phyloP scores from a whole-genome alignment of 805 yeast species.

The Ogataea degrootiae region DNA sequence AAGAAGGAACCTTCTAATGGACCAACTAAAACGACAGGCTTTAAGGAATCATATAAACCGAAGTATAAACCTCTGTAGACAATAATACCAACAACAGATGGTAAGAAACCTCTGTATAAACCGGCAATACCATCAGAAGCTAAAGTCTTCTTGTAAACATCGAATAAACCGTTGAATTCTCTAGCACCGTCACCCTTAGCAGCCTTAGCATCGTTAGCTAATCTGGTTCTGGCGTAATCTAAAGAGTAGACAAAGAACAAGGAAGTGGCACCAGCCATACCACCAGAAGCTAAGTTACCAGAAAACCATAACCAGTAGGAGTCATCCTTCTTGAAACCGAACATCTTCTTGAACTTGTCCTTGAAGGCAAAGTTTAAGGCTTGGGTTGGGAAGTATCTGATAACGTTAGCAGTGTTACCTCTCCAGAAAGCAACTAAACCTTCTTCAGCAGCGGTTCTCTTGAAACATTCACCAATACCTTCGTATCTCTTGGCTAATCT shows the following conservation, averaged over 20 bases:
- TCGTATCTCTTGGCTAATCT: slow-evolving; percentile 80
- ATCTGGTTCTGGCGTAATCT: slow-evolving; percentile 98
- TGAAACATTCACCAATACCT: slow-evolving; percentile 93
- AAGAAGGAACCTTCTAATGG: slow-evolving; percentile 90
- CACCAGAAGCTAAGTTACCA: slow-evolving; percentile 99
- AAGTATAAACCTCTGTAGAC: slow-evolving; percentile 99
- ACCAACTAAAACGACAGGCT: slow-evolving; percentile 93
- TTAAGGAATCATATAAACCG: slow-evolving; percentile 95
- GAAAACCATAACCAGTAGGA: slow-evolving; percentile 92
- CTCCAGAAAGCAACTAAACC: slow-evolving; percentile 95
- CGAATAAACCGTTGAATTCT: slow-evolving; percentile 95
- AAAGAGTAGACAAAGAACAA: slow-evolving; percentile 91
- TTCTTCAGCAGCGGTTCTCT: slow-evolving; percentile 89
- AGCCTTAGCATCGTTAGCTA: slow-evolving; percentile 96
- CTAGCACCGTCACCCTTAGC: slow-evolving; percentile 82
- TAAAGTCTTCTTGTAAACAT: slow-evolving; percentile 93
- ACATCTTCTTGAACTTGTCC: slow-evolving; percentile 92
- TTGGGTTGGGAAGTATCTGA: slow-evolving; percentile 99
- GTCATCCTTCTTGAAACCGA: slow-evolving; percentile 95
- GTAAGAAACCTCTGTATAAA: slow-evolving; percentile 99
- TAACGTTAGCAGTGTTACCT: slow-evolving; percentile 99
- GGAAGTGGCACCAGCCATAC: slow-evolving; percentile 96
- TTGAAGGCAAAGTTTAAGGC: slow-evolving; percentile 98
- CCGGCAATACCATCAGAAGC: slow-evolving; percentile 97
- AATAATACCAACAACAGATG: slow-evolving; percentile 95